Evolutionary conservation across 345 rosid species (phyloP), one percentile per base, ranked within the genome.

Genomic region (Hevea brasiliensis): DNA sequence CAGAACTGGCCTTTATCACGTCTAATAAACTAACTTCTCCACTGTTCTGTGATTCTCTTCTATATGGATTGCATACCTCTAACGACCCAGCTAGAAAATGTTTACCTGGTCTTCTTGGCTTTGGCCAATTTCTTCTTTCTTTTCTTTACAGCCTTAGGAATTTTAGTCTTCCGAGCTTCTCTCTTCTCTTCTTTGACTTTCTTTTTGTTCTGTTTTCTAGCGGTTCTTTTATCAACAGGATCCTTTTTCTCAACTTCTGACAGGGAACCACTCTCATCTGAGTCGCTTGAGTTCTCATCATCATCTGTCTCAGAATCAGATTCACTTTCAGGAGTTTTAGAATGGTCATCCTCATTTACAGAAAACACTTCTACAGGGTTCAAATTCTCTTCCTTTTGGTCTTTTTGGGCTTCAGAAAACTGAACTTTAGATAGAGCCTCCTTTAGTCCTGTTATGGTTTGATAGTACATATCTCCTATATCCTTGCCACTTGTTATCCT

Each of bases 151-250:
- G 97, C 89, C 84, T 95, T 95, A 1, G 98, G 98, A 53, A 84
- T 85, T 81, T 95, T 95, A 1, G 61, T 95, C 83, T 92, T 95
- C 70, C 98, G 83, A 58, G 94, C 79, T 56, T 95, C 99, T 77
- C 97, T 85, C 81, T 89, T 92, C 79, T 92, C 99, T 76, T 95
- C 99, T 79, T 88, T 95, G 2, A 95, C 98, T 81, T 90, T 95
- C 97, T 89, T 95, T 75, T 95, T 95, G 66, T 95, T 79, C 87
- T 91, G 98, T 84, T 95, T 95, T 81, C 98, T 89, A 0, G 97
- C 97, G 11, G 96, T 88, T 81, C 77, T 91, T 87, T 83, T 89
- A 72, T 89, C 94, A 15, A 40, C 74, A 23, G 84, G 79, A 68
- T 72, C 79, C 73, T 70, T 65, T 21, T 21, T 63, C 74, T 67